Percentiles rank a stretch among this genome's conserved stretches.
Evolutionary conservation across 2,329 filamentous ascomycete species (phyloP).

Genomic region (Tricladium varicosporioides): DNA sequence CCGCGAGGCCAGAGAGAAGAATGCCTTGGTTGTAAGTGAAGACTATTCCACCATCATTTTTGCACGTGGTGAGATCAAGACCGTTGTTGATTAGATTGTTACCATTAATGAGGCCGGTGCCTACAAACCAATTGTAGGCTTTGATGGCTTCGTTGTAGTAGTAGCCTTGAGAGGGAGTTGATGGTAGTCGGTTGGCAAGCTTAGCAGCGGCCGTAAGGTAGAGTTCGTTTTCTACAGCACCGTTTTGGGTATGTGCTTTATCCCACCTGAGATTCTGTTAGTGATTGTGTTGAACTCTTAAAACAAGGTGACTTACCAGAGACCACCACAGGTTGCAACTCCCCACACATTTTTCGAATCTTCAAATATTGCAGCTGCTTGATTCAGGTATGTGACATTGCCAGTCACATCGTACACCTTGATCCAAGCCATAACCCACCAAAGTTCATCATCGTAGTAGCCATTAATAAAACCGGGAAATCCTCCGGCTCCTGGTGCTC

Average conservation of each 20-base stretch:
- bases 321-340: conserved; percentile 50
- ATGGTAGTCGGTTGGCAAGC: conserved; percentile 54
- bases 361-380: conserved; percentile 52
- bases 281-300: background rate
- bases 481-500: conserved; percentile 27
- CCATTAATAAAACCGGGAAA: conserved; percentile 49
- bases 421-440: conserved; percentile 62
- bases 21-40: conserved; percentile 63
- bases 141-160: conserved; percentile 54
- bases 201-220: conserved; percentile 54
- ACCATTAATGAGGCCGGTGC: conserved; percentile 45
- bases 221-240: conserved; percentile 56
- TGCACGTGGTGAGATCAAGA: conserved; percentile 45
- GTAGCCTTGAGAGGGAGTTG: conserved; percentile 46
- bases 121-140: conserved; percentile 50
- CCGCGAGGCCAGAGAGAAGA: conserved; percentile 55
- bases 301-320: conserved; percentile 38
- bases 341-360: conserved; percentile 52
- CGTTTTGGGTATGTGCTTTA: conserved; percentile 51
- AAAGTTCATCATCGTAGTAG: conserved; percentile 60
- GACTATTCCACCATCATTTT: conserved; percentile 42
- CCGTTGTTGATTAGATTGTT: conserved; percentile 54
- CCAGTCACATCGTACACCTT: conserved; percentile 54
- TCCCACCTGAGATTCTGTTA: conserved; percentile 43
- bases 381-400: conserved; percentile 50